Conservation (phyloP, 2,329 filamentous ascomycete genomes). For the Monosporascus sp. region DNA sequence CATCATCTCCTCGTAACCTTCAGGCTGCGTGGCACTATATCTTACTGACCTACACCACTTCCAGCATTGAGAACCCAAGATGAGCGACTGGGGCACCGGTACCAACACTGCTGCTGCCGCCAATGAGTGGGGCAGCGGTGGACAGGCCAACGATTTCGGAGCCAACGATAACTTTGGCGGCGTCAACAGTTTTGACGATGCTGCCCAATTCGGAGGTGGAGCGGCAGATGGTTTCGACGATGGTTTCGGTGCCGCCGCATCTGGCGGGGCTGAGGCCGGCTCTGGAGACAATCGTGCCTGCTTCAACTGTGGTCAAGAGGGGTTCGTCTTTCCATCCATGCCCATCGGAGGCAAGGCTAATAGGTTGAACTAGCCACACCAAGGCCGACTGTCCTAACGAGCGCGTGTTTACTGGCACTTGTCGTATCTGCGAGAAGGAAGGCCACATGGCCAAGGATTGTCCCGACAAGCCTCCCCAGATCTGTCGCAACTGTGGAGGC, state of each 20-base stretch:
- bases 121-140: conserved; percentile 1
- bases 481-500: conserved; percentile 58
- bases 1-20: background rate
- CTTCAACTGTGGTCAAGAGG: conserved; percentile 55
- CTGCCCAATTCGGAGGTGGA: conserved; percentile 9
- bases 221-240: conserved; percentile 6
- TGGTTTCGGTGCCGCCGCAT: conserved; percentile 2
- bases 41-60: background rate
- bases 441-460: conserved; percentile 59
- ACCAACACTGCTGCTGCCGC: background rate
- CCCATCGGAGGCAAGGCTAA: conserved; percentile 11
- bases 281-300: conserved; percentile 31
- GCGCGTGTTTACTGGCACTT: conserved; percentile 43
- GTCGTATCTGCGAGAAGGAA: conserved; percentile 42
- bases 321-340: conserved; percentile 26
- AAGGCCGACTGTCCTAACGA: conserved; percentile 58
- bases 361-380: conserved; percentile 43
- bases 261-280: conserved; percentile 9
- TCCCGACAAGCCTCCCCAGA: conserved; percentile 48
- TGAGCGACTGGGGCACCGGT: conserved; percentile 9
- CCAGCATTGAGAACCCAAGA: conserved; percentile 3
- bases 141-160: background rate
- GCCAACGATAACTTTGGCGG: conserved; percentile 9
- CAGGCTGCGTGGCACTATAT: conserved; percentile 3
- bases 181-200: conserved; percentile 3